Base-by-base conservation (phyloP, 2,329 filamentous ascomycete genomes). In the Colletotrichum tanaceti region DNA sequence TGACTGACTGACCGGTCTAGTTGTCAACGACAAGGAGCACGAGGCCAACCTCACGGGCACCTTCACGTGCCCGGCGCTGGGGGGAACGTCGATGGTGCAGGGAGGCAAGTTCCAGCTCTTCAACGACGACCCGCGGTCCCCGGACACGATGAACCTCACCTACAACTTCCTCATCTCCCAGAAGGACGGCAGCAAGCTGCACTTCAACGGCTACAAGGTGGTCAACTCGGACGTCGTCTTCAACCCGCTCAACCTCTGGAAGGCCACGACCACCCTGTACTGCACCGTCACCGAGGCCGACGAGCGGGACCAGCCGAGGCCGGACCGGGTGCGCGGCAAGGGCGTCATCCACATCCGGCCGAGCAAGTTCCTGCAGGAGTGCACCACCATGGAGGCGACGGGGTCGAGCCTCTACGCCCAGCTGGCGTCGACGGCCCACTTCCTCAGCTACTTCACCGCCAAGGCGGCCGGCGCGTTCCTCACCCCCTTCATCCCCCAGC, bases 161-260 rank as follows among this genome's bases (percentile, higher is more conserved):
- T 91, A 91, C 73, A 84, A 89, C 73, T 88, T 90, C 68, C 84
- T 87, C 82, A 79, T 80, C 24, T 86, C 86, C 5, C 80, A 84
- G 5, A 79, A 86, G 67, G 86, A 86, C 68, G 86, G 86, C 16
- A 78, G 81, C 53, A 79, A 78, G 52, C 81, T 88, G 53, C 85
- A 86, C 68, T 88, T 91, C 73, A 82, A 89, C 70, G 89, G 88
- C 0, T 88, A 85, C 78, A 91, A 91, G 76, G 80, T 87, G 1
- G 83, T 91, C 50, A 85, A 90, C 75, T 85, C 88, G 6, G 86
- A 85, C 0, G 85, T 88, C 0, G 86, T 87, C 1, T 80, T 90
- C 41, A 83, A 84, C 3, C 83, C 86, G 1, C 71, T 80, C 44
- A 81, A 85, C 68, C 87, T 91, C 65, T 91, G 88, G 89, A 81